Evolutionary conservation across 768 basidiomycete genomes (phyloP).

Genomic region (Leccinum boreale): DNA sequence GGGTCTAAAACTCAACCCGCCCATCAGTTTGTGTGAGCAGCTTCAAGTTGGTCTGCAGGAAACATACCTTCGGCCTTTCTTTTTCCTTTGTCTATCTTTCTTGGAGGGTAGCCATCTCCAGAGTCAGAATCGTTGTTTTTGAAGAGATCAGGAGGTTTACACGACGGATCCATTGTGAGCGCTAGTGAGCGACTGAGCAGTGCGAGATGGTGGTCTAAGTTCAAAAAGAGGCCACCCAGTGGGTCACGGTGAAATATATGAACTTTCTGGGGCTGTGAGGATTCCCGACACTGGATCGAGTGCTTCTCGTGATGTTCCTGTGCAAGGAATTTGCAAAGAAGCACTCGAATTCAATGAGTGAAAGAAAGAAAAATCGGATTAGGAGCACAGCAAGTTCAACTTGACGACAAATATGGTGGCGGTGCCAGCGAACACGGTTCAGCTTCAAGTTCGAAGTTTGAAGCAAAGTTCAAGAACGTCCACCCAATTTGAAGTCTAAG

Average conservation of each 20-base stretch:
- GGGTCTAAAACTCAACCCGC: conserved; percentile 6
- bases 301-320: conserved; percentile 13
- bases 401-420: no score
- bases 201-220: neutral
- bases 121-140: neutral
- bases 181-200: neutral
- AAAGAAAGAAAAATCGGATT: neutral
- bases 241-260: no score
- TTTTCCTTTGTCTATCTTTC: conserved; percentile 18
- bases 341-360: conserved; percentile 1
- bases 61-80: conserved; percentile 15
- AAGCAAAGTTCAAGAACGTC: no score
- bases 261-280: no score
- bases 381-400: no score
- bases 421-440: no score
- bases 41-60: neutral
- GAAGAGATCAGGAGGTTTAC: conserved; percentile 15
- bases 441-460: no score
- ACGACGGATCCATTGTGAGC: conserved; percentile 6
- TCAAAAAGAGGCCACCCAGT: conserved; percentile 4
- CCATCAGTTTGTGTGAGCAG: neutral
- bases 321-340: conserved; percentile 1
- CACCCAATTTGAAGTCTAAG: no score
- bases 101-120: neutral
- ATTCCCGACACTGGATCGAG: conserved; percentile 4